phyloP scores from a whole-genome alignment of 2,329 filamentous ascomycete genomes.

The Westerdykella sp. region DNA sequence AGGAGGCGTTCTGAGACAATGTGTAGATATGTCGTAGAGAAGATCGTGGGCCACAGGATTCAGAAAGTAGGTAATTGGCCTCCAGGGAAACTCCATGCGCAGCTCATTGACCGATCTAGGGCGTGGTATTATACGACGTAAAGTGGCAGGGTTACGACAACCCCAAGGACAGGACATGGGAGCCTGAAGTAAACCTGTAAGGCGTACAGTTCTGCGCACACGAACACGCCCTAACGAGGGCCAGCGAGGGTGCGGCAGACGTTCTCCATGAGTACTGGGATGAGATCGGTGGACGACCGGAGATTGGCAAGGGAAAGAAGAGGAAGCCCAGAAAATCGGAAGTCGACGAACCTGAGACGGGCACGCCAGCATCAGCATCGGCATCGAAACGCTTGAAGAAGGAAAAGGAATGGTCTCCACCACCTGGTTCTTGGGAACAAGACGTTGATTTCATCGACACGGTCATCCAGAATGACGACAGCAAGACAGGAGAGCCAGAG shows the following conservation, averaged over 20 bases:
- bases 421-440: slow-evolving; percentile 71
- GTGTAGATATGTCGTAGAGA: slow-evolving; percentile 65
- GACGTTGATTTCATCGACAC: slow-evolving; percentile 65
- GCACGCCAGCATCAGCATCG: slow-evolving; percentile 16
- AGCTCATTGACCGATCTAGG: slow-evolving; percentile 1
- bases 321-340: slow-evolving; percentile 30
- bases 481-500: slow-evolving; percentile 41
- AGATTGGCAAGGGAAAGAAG: slow-evolving; percentile 48
- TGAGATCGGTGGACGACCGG: slow-evolving; percentile 57
- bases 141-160: slow-evolving; percentile 77
- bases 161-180: slow-evolving; percentile 68
- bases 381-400: slow-evolving; percentile 33
- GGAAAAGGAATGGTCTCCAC: slow-evolving; percentile 57
- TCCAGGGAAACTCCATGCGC: not conserved
- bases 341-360: slow-evolving; percentile 15
- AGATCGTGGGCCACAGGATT: slow-evolving; percentile 61
- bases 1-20: slow-evolving; percentile 14
- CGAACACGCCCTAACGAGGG: slow-evolving; percentile 3
- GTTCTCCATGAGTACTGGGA: slow-evolving; percentile 60
- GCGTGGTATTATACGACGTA: slow-evolving; percentile 56
- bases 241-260: slow-evolving; percentile 38
- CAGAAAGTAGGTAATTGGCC: slow-evolving; percentile 9
- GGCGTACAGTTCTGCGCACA: slow-evolving; percentile 8
- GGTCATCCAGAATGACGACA: slow-evolving; percentile 54
- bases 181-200: slow-evolving; percentile 67